Evolutionary conservation across 106 monocot genomes (phyloP), one percentile per base, ranked within the genome.

Genomic region (Chionographis japonica): DNA sequence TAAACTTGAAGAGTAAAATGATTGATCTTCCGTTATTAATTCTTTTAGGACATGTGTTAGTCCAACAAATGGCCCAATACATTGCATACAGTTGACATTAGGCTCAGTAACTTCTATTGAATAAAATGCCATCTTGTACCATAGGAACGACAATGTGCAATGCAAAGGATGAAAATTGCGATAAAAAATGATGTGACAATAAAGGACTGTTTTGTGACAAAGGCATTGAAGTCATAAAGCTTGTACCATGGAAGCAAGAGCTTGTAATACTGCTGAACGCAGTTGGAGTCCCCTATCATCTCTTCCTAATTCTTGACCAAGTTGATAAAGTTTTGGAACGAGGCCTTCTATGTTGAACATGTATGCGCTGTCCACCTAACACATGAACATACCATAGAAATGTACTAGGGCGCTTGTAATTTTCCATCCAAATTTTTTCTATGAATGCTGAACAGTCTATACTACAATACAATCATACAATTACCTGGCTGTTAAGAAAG

Each of bases 301-400:
- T 54, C 76, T 75, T 52, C 84, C 83, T 12, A 71, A 40, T 78
- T 80, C 81, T 57, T 83, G 87, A 71, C 85, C 80, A 78, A 93
- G 75, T 73, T 98, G 80, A 79, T 92, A 98, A 58, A 98, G 82
- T 60, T 85, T 98, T 75, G 92, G 89, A 68, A 90, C 87, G 39
- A 98, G 18, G 56, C 87, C 89, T 77, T 98, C 97, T 67, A 98
- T 46, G 66, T 83, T 92, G 74, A 90, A 89, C 90, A 98, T 98
- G 52, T 98, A 90, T 62, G 97, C 85, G 68, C 90, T 75, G 52
- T 93, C 90, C 63, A 79, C 82, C 97, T 98, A 74, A 37, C 27
- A 49, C 16, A 79, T 77, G 13, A 73, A 52, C 66, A 74, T 52
- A 20, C 15, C 9, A 51, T 55, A 11, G 37, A 40, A 9, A 65